Base-by-base conservation (phyloP, 306 rosid species). In the Lupinus albus region DNA sequence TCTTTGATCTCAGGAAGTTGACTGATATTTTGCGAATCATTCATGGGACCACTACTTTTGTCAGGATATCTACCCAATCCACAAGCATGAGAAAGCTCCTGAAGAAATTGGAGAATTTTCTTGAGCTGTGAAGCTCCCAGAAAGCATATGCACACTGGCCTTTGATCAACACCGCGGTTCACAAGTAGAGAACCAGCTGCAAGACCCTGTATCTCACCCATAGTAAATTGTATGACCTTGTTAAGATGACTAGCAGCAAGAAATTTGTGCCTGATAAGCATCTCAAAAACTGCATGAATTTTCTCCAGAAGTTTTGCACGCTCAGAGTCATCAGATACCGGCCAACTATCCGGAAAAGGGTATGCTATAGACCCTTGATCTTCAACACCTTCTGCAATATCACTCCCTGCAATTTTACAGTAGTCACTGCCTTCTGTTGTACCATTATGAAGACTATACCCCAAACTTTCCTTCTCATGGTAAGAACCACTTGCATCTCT, bases 81-180 rank as follows among this genome's bases (percentile, higher is more conserved):
- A 73, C 97, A 88, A 57, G 91, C 76, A 61, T 75, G 86, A 55
- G 89, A 85, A 44, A 94, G 53, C 64, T 91, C 97, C 84, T 94
- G 97, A 83, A 94, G 87, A 78, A 86, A 88, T 50, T 88, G 91
- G 59, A 86, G 91, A 78, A 94, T 82, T 81, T 87, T 94, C 84
- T 77, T 76, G 53, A 94, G 95, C 80, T 82, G 91, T 25, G 82
- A 49, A 68, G 87, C 92, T 50, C 91, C 99, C 42, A 94, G 73
- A 83, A 94, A 91, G 95, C 92, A 94, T 74, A 94, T 84, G 70
- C 96, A 91, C 65, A 73, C 67, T 49, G 99, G 97, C 38, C 95
- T 71, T 81, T 78, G 99, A 47, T 88, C 88, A 44, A 91, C 73
- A 36, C 86, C 92, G 63, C 72, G 86, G 79, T 81, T 86, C 60